Evolutionary conservation across 139 green algal genomes (phyloP).

Genomic region (Coccomyxa sp.): DNA sequence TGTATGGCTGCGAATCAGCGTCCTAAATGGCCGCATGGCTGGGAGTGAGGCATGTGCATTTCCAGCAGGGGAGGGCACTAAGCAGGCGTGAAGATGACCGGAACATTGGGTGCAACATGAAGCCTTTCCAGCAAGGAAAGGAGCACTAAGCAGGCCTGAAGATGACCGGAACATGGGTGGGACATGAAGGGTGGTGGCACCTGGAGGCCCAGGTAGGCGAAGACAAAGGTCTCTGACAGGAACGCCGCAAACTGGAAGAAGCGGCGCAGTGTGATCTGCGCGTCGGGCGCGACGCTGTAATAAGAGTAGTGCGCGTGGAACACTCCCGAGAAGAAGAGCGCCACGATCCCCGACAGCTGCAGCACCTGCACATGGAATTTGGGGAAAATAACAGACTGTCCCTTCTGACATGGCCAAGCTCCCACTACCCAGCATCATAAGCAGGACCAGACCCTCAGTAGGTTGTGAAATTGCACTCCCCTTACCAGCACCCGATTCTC

Average conservation of each 20-base stretch:
- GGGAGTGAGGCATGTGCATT: too few relatives aligned
- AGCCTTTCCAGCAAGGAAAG: too few relatives aligned
- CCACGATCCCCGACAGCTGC: slow-evolving; percentile 35
- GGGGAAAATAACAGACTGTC: neutral
- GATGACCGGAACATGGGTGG: neutral
- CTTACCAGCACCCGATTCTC: too few relatives aligned
- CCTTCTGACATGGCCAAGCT: too few relatives aligned
- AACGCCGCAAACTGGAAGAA: slow-evolving; percentile 55
- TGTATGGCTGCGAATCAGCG: too few relatives aligned
- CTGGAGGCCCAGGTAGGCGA: slow-evolving; percentile 72
- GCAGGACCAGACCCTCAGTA: too few relatives aligned
- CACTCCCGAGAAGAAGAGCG: slow-evolving; percentile 58
- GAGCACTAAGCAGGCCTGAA: neutral
- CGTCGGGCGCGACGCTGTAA: slow-evolving; percentile 41
- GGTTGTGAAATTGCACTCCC: too few relatives aligned
- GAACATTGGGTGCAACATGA: neutral
- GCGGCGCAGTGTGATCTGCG: slow-evolving; percentile 40
- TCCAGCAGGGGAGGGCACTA: too few relatives aligned
- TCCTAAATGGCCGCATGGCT: too few relatives aligned
- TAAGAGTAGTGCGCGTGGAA: slow-evolving; percentile 63
- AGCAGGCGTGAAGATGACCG: neutral
- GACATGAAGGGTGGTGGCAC: slow-evolving; percentile 3
- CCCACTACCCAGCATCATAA: too few relatives aligned
- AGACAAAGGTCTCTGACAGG: slow-evolving; percentile 65
- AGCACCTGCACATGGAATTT: neutral